These are phyloP conservation scores for Delonix regia DNA, from an alignment of 306 rosid genomes.

Conservation along the genomic window DNA sequence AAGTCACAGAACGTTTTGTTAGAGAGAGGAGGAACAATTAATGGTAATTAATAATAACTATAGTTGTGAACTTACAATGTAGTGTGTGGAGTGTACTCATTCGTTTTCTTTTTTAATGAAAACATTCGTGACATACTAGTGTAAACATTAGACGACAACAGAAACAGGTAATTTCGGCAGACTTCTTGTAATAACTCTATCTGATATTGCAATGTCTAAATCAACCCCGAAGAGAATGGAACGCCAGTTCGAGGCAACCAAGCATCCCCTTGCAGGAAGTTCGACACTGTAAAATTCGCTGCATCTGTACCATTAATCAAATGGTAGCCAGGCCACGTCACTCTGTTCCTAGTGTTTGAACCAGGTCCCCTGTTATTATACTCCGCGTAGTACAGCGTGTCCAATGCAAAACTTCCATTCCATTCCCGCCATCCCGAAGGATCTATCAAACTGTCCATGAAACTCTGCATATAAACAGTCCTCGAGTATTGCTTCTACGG, in stretches of 20 bases:
- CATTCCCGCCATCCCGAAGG: constrained; percentile 62
- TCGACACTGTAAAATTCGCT: constrained; percentile 59
- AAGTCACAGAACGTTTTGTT: too few relatives aligned
- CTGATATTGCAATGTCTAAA: too few relatives aligned
- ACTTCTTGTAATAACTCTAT: too few relatives aligned
- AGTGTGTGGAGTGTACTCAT: too few relatives aligned
- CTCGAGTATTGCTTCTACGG: constrained; percentile 71
- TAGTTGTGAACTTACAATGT: too few relatives aligned
- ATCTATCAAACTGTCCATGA: constrained; percentile 46
- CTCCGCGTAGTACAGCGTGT: constrained; percentile 60
- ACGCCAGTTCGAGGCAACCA: constrained; percentile 65
- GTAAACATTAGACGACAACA: too few relatives aligned
- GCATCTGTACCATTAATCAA: constrained; percentile 58
- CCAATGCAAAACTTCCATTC: constrained; percentile 56
- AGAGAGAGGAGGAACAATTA: too few relatives aligned
- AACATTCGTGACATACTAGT: too few relatives aligned
- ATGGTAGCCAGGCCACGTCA: constrained; percentile 66
- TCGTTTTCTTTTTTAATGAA: too few relatives aligned
- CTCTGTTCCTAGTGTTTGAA: constrained; percentile 55
- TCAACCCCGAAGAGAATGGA: too few relatives aligned
- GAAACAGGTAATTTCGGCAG: too few relatives aligned
- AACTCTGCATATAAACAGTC: constrained; percentile 53
- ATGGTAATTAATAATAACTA: too few relatives aligned
- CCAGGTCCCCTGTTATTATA: constrained; percentile 63
- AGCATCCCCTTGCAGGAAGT: constrained; percentile 47